Base-by-base conservation (phyloP, 2,329 filamentous ascomycete genomes). In the Calonectria pteridis region DNA sequence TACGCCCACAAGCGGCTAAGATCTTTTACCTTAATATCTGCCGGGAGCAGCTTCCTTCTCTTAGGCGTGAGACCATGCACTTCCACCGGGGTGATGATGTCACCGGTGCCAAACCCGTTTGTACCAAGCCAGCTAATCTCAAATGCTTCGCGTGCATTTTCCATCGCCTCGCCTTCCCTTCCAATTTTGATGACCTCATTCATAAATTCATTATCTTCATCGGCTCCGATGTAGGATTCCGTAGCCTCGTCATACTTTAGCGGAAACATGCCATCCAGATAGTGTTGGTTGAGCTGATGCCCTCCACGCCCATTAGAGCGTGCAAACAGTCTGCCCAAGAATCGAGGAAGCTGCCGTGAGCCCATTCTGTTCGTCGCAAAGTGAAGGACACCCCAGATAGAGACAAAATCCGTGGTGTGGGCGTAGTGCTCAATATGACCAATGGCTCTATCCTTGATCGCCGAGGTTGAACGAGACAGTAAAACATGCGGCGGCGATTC, bases 401-500 rank as follows among this genome's bases (percentile, higher is more conserved):
- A 90, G 3, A 96, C 94, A 77, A 95, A 94, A 78, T 97, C 94
- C 20, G 88, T 89, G 11, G 89, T 89, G 81, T 96, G 94, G 3
- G 92, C 93, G 79, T 96, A 97, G 83, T 97, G 94, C 83, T 97
- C 94, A 49, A 97, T 93, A 76, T 95, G 89, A 7, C 89, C 88
- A 66, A 96, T 92, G 3, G 90, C 89, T 50, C 86, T 84, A 74
- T 87, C 86, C 6, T 87, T 84, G 11, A 86, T 82, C 2, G 85
- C 81, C 1, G 81, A 81, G 1, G 84, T 82, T 7, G 83, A 84
- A 26, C 84, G 77, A 14, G 86, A 81, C 1, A 83, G 84, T 0
- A 84, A 84, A 13, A 82, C 59, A 6, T 78, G 77, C 0, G 83
- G 81, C 4, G 80, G 73, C 28, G 82, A 79, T 10, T 78, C 78